Percentiles rank a stretch among this genome's conserved stretches.
These are phyloP conservation scores for Termitomyces sp. DNA, from an alignment of 768 basidiomycete species.

Conservation along the genomic window DNA sequence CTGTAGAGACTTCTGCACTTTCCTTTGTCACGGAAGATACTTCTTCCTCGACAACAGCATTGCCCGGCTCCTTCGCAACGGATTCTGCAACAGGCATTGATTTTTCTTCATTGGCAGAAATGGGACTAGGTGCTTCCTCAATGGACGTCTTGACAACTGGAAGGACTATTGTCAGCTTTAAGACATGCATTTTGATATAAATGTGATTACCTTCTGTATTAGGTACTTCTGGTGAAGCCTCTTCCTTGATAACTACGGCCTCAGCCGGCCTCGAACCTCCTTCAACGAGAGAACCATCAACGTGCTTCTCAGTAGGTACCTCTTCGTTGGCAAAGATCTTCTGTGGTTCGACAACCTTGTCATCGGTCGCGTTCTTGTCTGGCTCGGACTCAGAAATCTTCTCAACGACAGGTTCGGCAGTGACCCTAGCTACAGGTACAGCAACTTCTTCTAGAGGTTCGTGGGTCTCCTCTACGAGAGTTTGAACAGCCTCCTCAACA, in stretches of 20 bases:
- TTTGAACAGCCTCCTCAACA: background rate
- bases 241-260: background rate
- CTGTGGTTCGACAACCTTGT: background rate
- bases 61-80: background rate
- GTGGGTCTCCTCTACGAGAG: background rate
- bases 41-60: background rate
- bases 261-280: background rate
- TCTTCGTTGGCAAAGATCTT: background rate
- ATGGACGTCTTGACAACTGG: background rate
- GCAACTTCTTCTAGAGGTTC: background rate
- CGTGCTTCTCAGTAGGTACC: background rate
- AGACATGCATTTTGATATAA: background rate
- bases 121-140: background rate
- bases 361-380: background rate
- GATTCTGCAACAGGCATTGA: background rate
- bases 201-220: background rate
- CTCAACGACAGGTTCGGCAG: slow-evolving; percentile 7
- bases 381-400: background rate
- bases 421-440: slow-evolving; percentile 6
- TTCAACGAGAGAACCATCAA: background rate
- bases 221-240: background rate
- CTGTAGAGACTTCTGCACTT: background rate
- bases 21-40: background rate
- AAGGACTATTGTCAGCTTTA: background rate
- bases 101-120: background rate